A percentile compares a stretch with the other conserved stretches of the same genome.
These are phyloP conservation scores for Exidia glandulosa DNA, from an alignment of 768 basidiomycete genomes.

Conservation along the genomic window DNA sequence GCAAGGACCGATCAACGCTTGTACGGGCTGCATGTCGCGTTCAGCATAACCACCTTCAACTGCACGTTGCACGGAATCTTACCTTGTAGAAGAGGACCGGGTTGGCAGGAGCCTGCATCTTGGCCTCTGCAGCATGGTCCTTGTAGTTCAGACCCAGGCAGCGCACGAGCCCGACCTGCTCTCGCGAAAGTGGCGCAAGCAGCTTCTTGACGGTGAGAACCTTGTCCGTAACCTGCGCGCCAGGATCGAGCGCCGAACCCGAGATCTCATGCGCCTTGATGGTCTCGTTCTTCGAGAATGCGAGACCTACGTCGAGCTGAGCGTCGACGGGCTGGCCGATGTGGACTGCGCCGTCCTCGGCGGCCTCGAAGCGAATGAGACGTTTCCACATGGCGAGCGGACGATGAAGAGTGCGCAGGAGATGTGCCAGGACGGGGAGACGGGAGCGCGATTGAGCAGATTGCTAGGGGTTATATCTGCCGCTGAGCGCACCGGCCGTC, in stretches of 20 bases:
- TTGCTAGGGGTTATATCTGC: not conserved
- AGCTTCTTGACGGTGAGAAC: slow-evolving; percentile 62
- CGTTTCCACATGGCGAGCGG: slow-evolving; percentile 45
- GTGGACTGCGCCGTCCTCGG: slow-evolving; percentile 62
- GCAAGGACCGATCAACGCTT: slow-evolving; percentile 58
- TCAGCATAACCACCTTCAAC: not conserved
- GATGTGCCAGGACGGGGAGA: not conserved
- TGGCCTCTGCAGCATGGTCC: slow-evolving; percentile 56
- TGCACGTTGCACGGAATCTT: too few species aligned
- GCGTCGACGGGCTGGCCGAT: slow-evolving; percentile 68
- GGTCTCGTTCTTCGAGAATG: slow-evolving; percentile 32
- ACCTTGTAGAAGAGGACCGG: slow-evolving; percentile 70
- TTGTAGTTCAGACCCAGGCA: slow-evolving; percentile 75
- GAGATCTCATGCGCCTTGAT: slow-evolving; percentile 64
- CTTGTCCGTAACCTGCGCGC: slow-evolving; percentile 49
- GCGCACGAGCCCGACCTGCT: slow-evolving; percentile 52
- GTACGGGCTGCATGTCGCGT: slow-evolving; percentile 31
- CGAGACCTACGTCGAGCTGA: slow-evolving; percentile 52
- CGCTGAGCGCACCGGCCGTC: not conserved
- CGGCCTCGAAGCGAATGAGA: slow-evolving; percentile 71
- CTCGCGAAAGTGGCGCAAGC: slow-evolving; percentile 48
- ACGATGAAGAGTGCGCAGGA: not conserved
- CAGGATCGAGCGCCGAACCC: slow-evolving; percentile 57
- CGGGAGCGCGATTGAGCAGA: not conserved
- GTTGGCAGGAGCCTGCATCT: not conserved